A percentile compares a stretch with the other conserved stretches of the same genome.
Conservation (phyloP, 768 basidiomycete species). For the Mycena albidolilacea region DNA sequence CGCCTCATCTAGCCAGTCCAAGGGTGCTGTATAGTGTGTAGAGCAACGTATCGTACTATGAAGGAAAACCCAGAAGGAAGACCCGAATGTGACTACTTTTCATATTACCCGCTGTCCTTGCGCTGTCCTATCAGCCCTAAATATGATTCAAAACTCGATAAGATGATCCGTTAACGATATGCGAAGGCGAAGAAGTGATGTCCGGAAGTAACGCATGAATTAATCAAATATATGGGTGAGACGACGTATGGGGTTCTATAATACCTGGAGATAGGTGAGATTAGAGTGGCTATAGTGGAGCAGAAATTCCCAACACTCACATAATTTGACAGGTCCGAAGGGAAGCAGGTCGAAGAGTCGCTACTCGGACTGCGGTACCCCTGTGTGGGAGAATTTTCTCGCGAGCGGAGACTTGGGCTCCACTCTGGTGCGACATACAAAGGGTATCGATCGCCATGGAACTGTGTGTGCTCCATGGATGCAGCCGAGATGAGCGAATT, state of each 20-base stretch:
- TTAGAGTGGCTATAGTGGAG: slow-evolving; percentile 31
- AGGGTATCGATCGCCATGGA: slow-evolving; percentile 21
- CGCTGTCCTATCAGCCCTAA: too few species aligned
- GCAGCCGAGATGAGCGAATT: slow-evolving; percentile 20
- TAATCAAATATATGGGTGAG: too few species aligned
- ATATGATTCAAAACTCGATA: too few species aligned
- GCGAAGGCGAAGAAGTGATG: too few species aligned
- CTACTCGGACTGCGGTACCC: slow-evolving; percentile 34
- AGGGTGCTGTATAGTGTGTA: not conserved
- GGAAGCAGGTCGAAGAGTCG: slow-evolving; percentile 46
- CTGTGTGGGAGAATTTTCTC: slow-evolving; percentile 35
- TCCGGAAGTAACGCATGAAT: not conserved
- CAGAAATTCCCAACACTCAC: slow-evolving; percentile 44
- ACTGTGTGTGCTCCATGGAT: slow-evolving; percentile 12
- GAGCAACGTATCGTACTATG: not conserved
- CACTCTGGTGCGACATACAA: slow-evolving; percentile 23
- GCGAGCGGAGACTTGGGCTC: slow-evolving; percentile 4
- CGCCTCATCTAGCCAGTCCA: not conserved
- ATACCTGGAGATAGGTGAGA: slow-evolving; percentile 29
- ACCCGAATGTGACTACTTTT: slow-evolving; percentile 3
- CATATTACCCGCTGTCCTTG: not conserved
- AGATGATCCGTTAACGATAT: too few species aligned
- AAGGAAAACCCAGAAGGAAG: not conserved
- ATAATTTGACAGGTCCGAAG: slow-evolving; percentile 51
- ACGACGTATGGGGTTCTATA: slow-evolving; percentile 11